Evolutionary conservation across 352 stramenopile species (phyloP), one percentile per base, ranked within the genome.

Genomic region (Phytopythium kandeliae): DNA sequence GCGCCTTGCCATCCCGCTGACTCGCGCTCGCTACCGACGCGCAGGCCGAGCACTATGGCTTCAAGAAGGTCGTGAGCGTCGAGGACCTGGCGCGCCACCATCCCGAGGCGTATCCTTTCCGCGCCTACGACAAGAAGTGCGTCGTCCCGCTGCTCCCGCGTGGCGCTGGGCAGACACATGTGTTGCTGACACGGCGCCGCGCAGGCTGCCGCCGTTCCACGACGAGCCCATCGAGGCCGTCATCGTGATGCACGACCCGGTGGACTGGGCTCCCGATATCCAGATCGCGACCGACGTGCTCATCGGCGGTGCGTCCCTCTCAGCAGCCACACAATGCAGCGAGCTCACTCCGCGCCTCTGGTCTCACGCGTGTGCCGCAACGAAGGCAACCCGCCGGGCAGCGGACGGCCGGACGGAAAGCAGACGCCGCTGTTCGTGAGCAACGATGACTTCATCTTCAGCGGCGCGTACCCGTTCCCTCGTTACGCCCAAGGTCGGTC

Each of bases 371-470:
- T 33, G 5, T 33, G 5, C 28, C 5, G 5, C 28, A 10, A 33
- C 28, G 13, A 31, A 76, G 77, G 86, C 15, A 60, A 89, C 28
- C 81, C 83, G 12, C 74, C 78, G 63, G 79, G 79, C 44, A 88
- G 65, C 55, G 82, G 78, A 16, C 51, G 55, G 17, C 26, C 55
- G 0, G 67, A 60, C 19, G 70, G 68, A 22, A 81, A 66, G 43
- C 85, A 92, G 48, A 91, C 86, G 28, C 83, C 81, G 2, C 57
- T 95, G 21, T 96, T 81, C 40, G 54, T 86, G 16, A 91, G 81
- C 63, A 96, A 96, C 49, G 80, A 92, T 51, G 86, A 96, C 63
- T 93, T 95, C 41, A 71, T 92, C 30, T 96, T 93, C 54, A 91
- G 79, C 53, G 81, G 85, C 10, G 72, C 69, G 19, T 92, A 96